These are phyloP conservation scores for Pichia sp. DNA, from an alignment of 1,139 yeast genomes.

Conservation along the genomic window DNA sequence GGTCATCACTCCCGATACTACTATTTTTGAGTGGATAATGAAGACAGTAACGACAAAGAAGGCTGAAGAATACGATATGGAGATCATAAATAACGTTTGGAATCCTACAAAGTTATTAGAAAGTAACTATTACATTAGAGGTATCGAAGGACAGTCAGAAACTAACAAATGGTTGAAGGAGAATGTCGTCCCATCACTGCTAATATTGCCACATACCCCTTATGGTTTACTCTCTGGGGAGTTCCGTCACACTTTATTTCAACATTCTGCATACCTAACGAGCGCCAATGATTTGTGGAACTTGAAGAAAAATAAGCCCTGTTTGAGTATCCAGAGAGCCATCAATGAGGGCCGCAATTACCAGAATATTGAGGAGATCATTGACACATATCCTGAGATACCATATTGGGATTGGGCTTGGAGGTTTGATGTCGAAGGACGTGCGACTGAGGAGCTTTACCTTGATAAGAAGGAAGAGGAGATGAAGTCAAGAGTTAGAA, in stretches of 20 bases:
- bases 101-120: conserved; percentile 13
- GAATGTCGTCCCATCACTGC: conserved; percentile 25
- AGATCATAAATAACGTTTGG: conserved; percentile 36
- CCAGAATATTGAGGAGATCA: conserved; percentile 9
- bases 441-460: not conserved
- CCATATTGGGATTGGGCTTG: conserved; percentile 25
- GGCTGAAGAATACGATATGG: conserved; percentile 42
- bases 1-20: conserved; percentile 36
- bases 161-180: conserved; percentile 6
- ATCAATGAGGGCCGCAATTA: conserved; percentile 3
- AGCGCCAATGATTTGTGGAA: conserved; percentile 21
- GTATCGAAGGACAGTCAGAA: not conserved
- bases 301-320: conserved; percentile 8
- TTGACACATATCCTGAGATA: conserved; percentile 12
- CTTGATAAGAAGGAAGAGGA: no score
- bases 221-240: conserved; percentile 47
- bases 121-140: conserved; percentile 1
- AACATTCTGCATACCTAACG: conserved; percentile 20
- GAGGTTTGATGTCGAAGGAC: conserved; percentile 11
- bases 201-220: conserved; percentile 38
- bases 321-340: conserved; percentile 7
- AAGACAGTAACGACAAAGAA: conserved; percentile 27
- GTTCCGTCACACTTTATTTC: conserved; percentile 29
- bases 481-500: conserved; percentile 1
- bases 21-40: conserved; percentile 28